These are phyloP conservation scores for Liquidambar formosana DNA, from an alignment of 164 flowering plant genomes.

Conservation along the genomic window DNA sequence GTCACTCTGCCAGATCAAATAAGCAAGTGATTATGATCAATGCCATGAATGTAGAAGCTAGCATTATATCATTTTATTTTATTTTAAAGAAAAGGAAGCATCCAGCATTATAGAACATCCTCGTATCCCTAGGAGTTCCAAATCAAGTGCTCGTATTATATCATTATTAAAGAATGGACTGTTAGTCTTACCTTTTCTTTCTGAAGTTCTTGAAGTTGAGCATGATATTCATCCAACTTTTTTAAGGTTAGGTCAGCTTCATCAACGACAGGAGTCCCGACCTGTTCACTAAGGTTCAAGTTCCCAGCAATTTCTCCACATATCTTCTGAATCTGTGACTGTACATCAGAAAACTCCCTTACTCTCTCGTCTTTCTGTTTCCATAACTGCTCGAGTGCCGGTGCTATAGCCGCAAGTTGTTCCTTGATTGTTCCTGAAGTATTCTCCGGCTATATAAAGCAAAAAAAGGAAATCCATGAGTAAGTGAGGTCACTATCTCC, in stretches of 20 bases:
- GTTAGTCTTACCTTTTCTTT: slow-evolving; percentile 75
- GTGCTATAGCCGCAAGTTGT: slow-evolving; percentile 88
- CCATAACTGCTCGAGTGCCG: slow-evolving; percentile 72
- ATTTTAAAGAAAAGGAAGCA: too few relatives aligned
- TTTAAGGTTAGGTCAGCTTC: slow-evolving; percentile 77
- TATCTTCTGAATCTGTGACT: slow-evolving; percentile 77
- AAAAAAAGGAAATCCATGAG: slow-evolving; percentile 13
- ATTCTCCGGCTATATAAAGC: slow-evolving; percentile 72
- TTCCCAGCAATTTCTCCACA: slow-evolving; percentile 84
- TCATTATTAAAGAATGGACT: not conserved
- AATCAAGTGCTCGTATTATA: too few relatives aligned
- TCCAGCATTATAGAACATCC: too few relatives aligned
- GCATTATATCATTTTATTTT: too few relatives aligned
- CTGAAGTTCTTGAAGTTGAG: slow-evolving; percentile 86
- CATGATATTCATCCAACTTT: slow-evolving; percentile 78
- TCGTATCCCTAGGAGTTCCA: too few relatives aligned
- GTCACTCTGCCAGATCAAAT: slow-evolving; percentile 61
- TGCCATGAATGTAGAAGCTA: not conserved
- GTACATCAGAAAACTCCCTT: slow-evolving; percentile 79
- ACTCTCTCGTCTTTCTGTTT: slow-evolving; percentile 79
- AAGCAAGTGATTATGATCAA: not conserved
- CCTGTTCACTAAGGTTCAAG: slow-evolving; percentile 37
- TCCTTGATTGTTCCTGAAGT: slow-evolving; percentile 87
- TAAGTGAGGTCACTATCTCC: not conserved
- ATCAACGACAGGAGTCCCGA: slow-evolving; percentile 55